Percentiles rank a stretch among this genome's conserved stretches.
Evolutionary conservation across 176 grass and related monocot genomes (phyloP).

Genomic region (Oryza punctata): DNA sequence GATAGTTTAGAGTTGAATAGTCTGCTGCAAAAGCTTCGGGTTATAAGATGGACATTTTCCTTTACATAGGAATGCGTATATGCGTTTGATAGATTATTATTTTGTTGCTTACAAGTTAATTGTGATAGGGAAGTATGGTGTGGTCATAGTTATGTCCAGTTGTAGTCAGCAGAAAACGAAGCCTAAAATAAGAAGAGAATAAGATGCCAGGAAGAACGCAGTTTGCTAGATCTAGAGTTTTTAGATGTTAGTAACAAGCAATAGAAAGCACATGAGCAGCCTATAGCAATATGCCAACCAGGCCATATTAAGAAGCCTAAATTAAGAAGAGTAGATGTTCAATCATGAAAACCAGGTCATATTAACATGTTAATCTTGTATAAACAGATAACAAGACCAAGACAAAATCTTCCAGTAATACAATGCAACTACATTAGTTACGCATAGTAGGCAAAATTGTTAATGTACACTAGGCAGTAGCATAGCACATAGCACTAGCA

Average conservation of each 20-base stretch:
- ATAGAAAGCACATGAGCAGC: neutral
- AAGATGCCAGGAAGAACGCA: neutral
- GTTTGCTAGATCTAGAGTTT: neutral
- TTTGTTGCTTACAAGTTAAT: neutral
- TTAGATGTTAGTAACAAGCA: neutral
- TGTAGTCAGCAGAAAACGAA: neutral
- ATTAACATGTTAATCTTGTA: neutral
- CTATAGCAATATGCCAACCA: neutral
- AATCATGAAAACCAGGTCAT: neutral
- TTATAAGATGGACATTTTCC: neutral
- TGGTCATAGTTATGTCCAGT: neutral
- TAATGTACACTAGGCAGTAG: neutral
- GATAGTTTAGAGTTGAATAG: neutral
- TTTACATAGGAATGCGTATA: neutral
- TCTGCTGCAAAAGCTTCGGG: neutral
- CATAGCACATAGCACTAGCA: neutral
- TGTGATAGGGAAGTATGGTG: neutral
- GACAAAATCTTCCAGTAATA: neutral
- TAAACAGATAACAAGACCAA: neutral
- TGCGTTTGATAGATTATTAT: neutral
- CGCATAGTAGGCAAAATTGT: neutral
- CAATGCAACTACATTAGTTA: neutral
- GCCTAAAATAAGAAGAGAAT: neutral
- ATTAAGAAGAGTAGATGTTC: no score
- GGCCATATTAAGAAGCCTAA: no score